Evolutionary conservation across 2,329 filamentous ascomycete species (phyloP), one percentile per base, ranked within the genome.

Genomic region (Nigrospora sphaerica): DNA sequence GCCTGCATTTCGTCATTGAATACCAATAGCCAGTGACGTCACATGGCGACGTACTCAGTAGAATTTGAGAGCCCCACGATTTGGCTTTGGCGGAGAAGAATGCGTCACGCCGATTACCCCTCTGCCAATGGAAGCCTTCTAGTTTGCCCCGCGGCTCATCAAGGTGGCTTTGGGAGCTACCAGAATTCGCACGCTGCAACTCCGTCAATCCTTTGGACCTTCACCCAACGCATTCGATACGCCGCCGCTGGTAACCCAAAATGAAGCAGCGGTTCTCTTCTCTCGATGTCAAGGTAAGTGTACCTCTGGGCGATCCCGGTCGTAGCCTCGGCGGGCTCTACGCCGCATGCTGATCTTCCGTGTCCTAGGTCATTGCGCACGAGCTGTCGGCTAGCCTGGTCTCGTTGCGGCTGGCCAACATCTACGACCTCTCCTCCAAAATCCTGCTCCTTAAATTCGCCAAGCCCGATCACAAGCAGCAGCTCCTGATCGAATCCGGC

Each of bases 341-440:
- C 46, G 53, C 23, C 14, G 23, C 16, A 14, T 36, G 28, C 16
- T 32, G 6, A 32, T n/a, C 39, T 11, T 46, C 42, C 32, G 12
- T 38, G 23, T 32, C 38, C 12, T 60, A 95, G 88, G 89, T 95
- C 67, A 95, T 97, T 62, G 86, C 90, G 47, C 88, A 95, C 64
- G 93, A 98, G 77, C 86, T 98, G 52, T 85, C 89, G 49, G 73
- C 79, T 52, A 80, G 77, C 53, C 77, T 98, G 45, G 80, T 85
- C 48, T 81, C 81, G 49, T 76, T 97, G 51, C 87, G 93, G 52
- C 79, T 97, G 43, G 82, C 88, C 52, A 98, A 98, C 63, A 85
- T 96, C 64, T 97, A 98, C 71, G 93, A 98, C 65, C 81, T 98
- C 49, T 95, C 89, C 52, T 90, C 90, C 54, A 90, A 92, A 62